phyloP scores from a whole-genome alignment of 2,329 filamentous ascomycete genomes.

The Epichloe coenophiala region DNA sequence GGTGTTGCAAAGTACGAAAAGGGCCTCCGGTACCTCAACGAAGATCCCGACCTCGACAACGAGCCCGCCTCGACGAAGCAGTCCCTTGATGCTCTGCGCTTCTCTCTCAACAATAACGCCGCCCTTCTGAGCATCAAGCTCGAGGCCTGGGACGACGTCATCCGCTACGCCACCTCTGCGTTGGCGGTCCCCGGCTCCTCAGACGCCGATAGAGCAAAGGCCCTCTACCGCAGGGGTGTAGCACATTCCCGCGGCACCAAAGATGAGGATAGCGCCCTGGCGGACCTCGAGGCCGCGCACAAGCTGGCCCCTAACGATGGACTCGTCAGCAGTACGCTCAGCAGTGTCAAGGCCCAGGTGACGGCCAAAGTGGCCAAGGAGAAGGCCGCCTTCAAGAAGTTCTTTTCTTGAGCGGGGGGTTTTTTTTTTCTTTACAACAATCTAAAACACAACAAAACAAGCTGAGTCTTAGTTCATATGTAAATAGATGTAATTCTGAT shows the following conservation, averaged over 20 bases:
- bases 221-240: slow-evolving; percentile 67
- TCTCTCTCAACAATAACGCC: slow-evolving; percentile 79
- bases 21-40: slow-evolving; percentile 75
- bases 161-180: slow-evolving; percentile 58
- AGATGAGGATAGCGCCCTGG: slow-evolving; percentile 71
- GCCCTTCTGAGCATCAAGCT: slow-evolving; percentile 78
- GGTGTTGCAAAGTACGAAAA: slow-evolving; percentile 92
- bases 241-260: slow-evolving; percentile 57
- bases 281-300: slow-evolving; percentile 63
- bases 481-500: background rate
- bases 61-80: slow-evolving; percentile 55
- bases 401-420: slow-evolving; percentile 52
- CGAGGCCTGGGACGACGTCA: slow-evolving; percentile 54
- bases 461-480: background rate
- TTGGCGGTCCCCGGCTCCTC: slow-evolving; percentile 52
- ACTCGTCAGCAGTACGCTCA: slow-evolving; percentile 61
- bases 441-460: background rate
- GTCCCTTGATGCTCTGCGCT: slow-evolving; percentile 60
- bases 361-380: slow-evolving; percentile 69
- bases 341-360: slow-evolving; percentile 62
- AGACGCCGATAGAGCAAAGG: slow-evolving; percentile 78
- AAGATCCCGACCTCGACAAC: slow-evolving; percentile 62
- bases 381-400: slow-evolving; percentile 86
- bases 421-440: no score
- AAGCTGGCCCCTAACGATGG: slow-evolving; percentile 62